Evolutionary conservation across 2,329 filamentous ascomycete genomes (phyloP).

Genomic region (Alternaria sp.): DNA sequence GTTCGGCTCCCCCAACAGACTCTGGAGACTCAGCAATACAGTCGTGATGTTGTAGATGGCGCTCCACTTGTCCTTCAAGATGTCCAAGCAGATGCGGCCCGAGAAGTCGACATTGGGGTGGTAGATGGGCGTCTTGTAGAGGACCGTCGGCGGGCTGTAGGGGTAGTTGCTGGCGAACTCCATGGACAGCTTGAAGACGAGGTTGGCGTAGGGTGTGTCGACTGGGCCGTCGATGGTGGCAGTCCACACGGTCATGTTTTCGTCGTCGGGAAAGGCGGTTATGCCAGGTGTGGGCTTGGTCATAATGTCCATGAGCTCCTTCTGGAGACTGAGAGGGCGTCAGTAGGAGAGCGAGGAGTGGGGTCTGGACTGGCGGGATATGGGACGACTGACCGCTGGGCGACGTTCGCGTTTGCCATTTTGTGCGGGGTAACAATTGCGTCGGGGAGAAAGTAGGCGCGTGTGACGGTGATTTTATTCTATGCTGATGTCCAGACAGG

Average conservation of each 20-base stretch:
- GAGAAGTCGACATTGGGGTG: slow-evolving; percentile 99
- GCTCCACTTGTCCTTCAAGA: slow-evolving; percentile 99
- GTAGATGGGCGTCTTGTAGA: slow-evolving; percentile 99
- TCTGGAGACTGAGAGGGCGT: slow-evolving; percentile 75
- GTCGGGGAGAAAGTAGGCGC: too few relatives aligned
- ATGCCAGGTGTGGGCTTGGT: slow-evolving; percentile 91
- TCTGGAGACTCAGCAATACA: slow-evolving; percentile 91
- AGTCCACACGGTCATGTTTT: slow-evolving; percentile 85
- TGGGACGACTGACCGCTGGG: slow-evolving; percentile 54
- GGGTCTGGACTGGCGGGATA: slow-evolving; percentile 1
- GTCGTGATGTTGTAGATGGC: slow-evolving; percentile 97
- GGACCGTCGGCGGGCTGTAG: slow-evolving; percentile 86
- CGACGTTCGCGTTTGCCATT: slow-evolving; percentile 55
- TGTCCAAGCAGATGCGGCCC: slow-evolving; percentile 95
- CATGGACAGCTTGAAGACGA: slow-evolving; percentile 92
- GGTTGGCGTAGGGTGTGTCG: slow-evolving; percentile 87
- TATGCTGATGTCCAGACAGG: slow-evolving; percentile 3
- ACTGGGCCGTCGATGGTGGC: slow-evolving; percentile 92
- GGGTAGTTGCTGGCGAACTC: slow-evolving; percentile 92
- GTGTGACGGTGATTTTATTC: neutral
- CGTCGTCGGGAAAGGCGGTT: slow-evolving; percentile 92
- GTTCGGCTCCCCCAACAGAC: slow-evolving; percentile 94
- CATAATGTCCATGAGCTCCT: slow-evolving; percentile 98
- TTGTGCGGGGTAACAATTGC: slow-evolving; percentile 1
- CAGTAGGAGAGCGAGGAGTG: slow-evolving; percentile 48